These are phyloP conservation scores for Beauveria pseudobassiana DNA, from an alignment of 2,329 filamentous ascomycete species.

Conservation along the genomic window DNA sequence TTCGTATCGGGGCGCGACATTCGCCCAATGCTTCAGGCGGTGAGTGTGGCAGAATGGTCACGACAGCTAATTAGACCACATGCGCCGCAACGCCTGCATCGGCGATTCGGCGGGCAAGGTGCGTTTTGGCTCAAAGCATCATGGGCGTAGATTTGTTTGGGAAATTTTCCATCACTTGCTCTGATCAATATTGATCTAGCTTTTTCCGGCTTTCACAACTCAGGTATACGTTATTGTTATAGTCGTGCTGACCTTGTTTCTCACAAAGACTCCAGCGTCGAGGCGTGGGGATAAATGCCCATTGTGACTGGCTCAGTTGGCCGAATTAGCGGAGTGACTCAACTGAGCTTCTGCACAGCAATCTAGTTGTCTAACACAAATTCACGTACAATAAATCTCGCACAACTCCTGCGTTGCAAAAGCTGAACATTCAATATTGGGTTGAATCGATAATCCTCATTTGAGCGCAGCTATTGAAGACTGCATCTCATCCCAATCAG, in stretches of 20 bases:
- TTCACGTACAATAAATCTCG: neutral
- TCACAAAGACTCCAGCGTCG: neutral
- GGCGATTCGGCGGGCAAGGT: neutral
- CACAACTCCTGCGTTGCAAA: neutral
- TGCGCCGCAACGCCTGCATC: too few relatives aligned
- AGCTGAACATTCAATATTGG: neutral
- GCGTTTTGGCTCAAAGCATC: neutral
- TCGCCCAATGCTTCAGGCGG: constrained; percentile 21
- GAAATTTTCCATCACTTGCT: too few relatives aligned
- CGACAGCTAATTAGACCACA: neutral
- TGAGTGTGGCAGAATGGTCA: constrained; percentile 21
- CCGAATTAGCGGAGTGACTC: constrained; percentile 2
- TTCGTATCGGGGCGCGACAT: neutral
- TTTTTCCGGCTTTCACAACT: too few relatives aligned
- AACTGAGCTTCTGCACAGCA: neutral
- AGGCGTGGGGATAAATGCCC: neutral
- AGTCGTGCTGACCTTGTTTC: neutral
- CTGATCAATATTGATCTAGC: too few relatives aligned
- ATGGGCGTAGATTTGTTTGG: too few relatives aligned
- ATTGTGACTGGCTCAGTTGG: neutral
- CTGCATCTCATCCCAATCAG: neutral
- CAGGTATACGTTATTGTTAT: neutral
- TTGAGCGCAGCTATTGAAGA: neutral
- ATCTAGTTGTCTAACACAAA: neutral
- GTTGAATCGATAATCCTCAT: neutral